Base-by-base conservation (phyloP, 768 basidiomycete genomes). In the Suillus lakei region DNA sequence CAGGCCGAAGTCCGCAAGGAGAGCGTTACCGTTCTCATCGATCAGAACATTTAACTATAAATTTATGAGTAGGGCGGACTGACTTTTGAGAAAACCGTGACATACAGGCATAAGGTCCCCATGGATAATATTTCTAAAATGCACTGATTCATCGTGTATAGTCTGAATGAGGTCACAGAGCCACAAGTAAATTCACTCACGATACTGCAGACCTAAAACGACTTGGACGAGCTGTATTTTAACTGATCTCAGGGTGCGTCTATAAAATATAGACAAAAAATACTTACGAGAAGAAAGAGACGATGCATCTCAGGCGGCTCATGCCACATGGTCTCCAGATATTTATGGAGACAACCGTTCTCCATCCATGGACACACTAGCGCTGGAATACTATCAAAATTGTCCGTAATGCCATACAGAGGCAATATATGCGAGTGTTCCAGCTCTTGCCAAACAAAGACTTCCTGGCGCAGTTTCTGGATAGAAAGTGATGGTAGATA, bases 341-440 rank as follows among this genome's bases (percentile, higher is more conserved):
- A 73, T 10, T 56, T 41, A 3, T 60, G 65, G 41, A 76, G 56
- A 2, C 61, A 64, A 3, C 74, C 74, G 48, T 74, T 71, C 32
- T 73, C 67, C 48, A 68, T 60, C 73, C 73, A 74, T 0, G 73
- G 73, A 48, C 68, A 71, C 21, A 74, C 73, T 64, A 74, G 66
- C 13, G 73, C 66, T 10, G 60, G 61, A 32, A 72, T 53, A 7
- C 43, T 53, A 3, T 67, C 73, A 65, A 72, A 73, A 2, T 55
- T 66, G 28, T 50, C 61, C 16, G 68, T 26, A 7, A 63, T 56
- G 16, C 73, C 71, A 38, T 55, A 63, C 23, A 73, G 63, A 15
- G 67, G 67, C 5, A 74, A 30, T 26, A 74, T 64, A 61, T 74
- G 71, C 3, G 41, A 28, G 62, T 72, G 68, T 21, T 55, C 18